phyloP scores from a whole-genome alignment of 1,284 basidiomycete genomes.

The Pterula multifida region DNA sequence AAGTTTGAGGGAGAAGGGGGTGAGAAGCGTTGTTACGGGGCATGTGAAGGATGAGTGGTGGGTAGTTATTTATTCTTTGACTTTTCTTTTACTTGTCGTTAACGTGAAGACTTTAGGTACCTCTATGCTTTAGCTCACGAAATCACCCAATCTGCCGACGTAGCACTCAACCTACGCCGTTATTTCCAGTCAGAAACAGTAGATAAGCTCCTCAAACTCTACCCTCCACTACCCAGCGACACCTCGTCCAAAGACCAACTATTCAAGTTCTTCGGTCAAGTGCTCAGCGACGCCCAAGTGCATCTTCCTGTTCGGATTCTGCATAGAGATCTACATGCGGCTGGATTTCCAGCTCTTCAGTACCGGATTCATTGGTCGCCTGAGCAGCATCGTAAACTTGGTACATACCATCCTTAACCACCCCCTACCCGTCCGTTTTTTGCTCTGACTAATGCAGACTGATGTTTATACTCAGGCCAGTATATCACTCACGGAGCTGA shows the following conservation, averaged over 20 bases:
- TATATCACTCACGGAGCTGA: conserved; percentile 64
- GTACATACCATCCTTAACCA: conserved; percentile 21
- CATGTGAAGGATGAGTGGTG: conserved; percentile 64
- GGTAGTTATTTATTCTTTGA: not conserved
- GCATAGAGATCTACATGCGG: conserved; percentile 40
- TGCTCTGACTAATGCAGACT: conserved; percentile 22
- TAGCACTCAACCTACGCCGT: conserved; percentile 44
- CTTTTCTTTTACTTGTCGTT: not conserved
- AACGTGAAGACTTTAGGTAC: conserved; percentile 18
- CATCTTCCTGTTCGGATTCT: conserved; percentile 57
- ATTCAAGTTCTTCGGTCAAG: conserved; percentile 39
- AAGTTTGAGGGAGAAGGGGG: conserved; percentile 42
- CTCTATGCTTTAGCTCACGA: conserved; percentile 61
- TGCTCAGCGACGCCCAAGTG: conserved; percentile 58
- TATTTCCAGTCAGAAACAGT: conserved; percentile 41
- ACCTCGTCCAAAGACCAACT: conserved; percentile 27
- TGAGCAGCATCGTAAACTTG: conserved; percentile 39
- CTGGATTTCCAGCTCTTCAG: conserved; percentile 49
- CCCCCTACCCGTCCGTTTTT: conserved; percentile 7
- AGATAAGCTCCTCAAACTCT: not conserved
- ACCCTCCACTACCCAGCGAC: conserved; percentile 24
- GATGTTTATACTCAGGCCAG: not conserved
- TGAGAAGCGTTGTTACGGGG: conserved; percentile 50
- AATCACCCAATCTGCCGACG: conserved; percentile 31
- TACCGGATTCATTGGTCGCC: conserved; percentile 64